Evolutionary conservation across 495 filamentous ascomycete genomes (phyloP).

Genomic region (Usnea hakonensis): DNA sequence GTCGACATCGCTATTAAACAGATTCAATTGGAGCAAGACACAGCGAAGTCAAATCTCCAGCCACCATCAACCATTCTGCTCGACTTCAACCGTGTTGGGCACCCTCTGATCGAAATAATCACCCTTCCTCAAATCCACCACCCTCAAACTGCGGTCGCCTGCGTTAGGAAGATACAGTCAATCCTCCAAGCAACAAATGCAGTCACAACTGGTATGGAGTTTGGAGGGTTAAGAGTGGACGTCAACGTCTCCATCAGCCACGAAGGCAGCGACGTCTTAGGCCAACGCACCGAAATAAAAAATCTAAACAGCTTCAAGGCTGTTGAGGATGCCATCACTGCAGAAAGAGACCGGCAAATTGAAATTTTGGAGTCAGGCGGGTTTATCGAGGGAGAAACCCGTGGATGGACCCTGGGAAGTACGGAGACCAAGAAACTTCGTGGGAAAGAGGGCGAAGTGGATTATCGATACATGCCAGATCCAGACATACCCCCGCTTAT

Average conservation of each 20-base stretch:
- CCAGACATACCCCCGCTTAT: conserved; percentile 78
- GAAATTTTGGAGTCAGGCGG: conserved; percentile 69
- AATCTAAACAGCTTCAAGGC: conserved; percentile 92
- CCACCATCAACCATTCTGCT: conserved; percentile 65
- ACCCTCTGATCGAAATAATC: conserved; percentile 92
- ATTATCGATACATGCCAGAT: conserved; percentile 98
- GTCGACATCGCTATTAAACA: conserved; percentile 77
- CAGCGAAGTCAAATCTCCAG: conserved; percentile 82
- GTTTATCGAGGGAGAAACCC: conserved; percentile 74
- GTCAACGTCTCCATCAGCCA: conserved; percentile 82
- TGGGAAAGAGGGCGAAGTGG: conserved; percentile 94
- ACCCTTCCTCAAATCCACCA: conserved; percentile 79
- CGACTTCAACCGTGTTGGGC: conserved; percentile 88
- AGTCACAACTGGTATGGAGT: conserved; percentile 83
- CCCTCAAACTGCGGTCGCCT: conserved; percentile 75
- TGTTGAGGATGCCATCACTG: conserved; percentile 85
- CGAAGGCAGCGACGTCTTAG: conserved; percentile 49
- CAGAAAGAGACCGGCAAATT: conserved; percentile 86
- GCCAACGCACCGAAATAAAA: conserved; percentile 94
- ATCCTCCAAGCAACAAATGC: conserved; percentile 74
- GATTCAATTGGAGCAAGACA: conserved; percentile 96
- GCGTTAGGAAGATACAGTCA: conserved; percentile 81
- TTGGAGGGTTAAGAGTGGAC: conserved; percentile 83
- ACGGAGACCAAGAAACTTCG: conserved; percentile 68
- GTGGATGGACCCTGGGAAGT: conserved; percentile 80